phyloP scores from a whole-genome alignment of 2,329 filamentous ascomycete species.

The Myriangium duriaei region DNA sequence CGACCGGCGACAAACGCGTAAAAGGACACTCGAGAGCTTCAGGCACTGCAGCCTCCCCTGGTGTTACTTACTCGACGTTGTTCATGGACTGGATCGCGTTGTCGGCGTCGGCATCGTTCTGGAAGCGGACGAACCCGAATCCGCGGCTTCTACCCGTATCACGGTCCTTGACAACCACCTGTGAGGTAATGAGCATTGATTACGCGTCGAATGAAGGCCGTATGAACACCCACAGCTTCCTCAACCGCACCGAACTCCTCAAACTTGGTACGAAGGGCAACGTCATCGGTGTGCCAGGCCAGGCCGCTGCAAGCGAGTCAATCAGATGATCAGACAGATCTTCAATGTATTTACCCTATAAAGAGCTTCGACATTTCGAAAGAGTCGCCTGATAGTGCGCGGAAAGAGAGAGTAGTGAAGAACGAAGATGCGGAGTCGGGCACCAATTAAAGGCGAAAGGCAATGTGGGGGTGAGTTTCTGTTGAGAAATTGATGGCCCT shows the following conservation, averaged over 20 bases:
- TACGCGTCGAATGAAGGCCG: not conserved
- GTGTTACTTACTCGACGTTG: conserved; percentile 66
- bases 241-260: conserved; percentile 82
- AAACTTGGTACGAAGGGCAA: conserved; percentile 77
- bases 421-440: too few relatives aligned
- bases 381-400: too few relatives aligned
- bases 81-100: conserved; percentile 70
- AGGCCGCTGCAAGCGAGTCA: conserved; percentile 55
- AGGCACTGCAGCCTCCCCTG: not conserved
- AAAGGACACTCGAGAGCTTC: too few relatives aligned
- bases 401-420: too few relatives aligned
- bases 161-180: conserved; percentile 97
- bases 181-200: conserved; percentile 9
- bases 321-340: not conserved
- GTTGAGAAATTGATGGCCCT: too few relatives aligned
- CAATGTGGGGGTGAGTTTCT: too few relatives aligned
- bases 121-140: conserved; percentile 91
- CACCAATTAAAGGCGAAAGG: too few relatives aligned
- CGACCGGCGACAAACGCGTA: not conserved
- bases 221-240: conserved; percentile 75
- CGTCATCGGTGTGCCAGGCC: conserved; percentile 94
- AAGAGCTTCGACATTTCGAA: conserved; percentile 78
- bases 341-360: conserved; percentile 59
- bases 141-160: conserved; percentile 94
- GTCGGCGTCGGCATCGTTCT: conserved; percentile 62